Base-by-base conservation (phyloP, 495 filamentous ascomycete species). In the Penicillium paxilli region DNA sequence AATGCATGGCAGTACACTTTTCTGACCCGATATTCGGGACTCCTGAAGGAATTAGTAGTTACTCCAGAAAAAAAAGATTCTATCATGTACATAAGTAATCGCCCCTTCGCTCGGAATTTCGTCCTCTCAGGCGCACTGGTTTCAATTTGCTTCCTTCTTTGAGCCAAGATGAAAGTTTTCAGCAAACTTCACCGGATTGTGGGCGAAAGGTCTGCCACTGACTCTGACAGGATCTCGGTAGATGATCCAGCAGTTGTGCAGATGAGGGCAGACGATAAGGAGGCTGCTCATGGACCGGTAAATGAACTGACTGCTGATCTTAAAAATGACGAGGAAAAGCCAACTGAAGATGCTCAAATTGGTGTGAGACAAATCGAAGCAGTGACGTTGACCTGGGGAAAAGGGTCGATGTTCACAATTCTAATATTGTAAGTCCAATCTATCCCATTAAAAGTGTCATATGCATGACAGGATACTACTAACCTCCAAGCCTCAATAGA, bases 321-420 rank as follows among this genome's bases (percentile, higher is more conserved):
- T 16, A 47, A 30, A 14, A 22, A 26, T 21, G 46, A 61, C 16
- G 37, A 48, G 35, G 26, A 45, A 8, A 60, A 41, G 19, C 58
- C 48, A 2, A 32, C 32, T 26, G 55, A 56, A 22, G 26, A 51
- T 48, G 58, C 52, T 3, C 62, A 62, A 28, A 12, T 35, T 40
- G 62, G 62, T 55, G 62, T 59, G 16, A 30, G 58, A 25, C 53
- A 65, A 10, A 57, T 65, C 24, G 60, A 62, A 21, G 62, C 62
- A 4, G 52, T 65, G 2, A 58, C 62, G n/a, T 20, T 58, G 8
- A 21, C 58, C 7, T 65, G 62, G 58, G 30, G 47, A 2, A 61
- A 41, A 25, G 12, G 14, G 19, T 54, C 55, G 1, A 24, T 58
- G 49, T 47, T 23, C 35, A 40, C 44, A 8, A 23, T 57, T 3